Evolutionary conservation across 2,329 filamentous ascomycete species (phyloP).

Genomic region (Rhynchosporium graminicola): DNA sequence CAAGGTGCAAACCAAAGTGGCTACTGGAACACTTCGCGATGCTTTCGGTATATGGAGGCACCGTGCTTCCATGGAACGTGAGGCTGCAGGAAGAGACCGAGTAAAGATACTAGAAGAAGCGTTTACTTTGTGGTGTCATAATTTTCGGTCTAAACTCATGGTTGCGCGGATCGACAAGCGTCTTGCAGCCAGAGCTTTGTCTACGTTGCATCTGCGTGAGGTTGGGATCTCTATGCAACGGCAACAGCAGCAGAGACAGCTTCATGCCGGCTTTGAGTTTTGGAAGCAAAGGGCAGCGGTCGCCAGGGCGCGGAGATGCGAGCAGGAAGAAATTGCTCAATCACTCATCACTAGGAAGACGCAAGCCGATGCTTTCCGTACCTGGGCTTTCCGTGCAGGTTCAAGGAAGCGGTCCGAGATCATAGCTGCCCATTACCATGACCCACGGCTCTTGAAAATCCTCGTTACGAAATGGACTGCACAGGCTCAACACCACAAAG

Average conservation of each 20-base stretch:
- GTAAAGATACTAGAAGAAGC: slow-evolving; percentile 56
- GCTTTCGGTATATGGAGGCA: slow-evolving; percentile 53
- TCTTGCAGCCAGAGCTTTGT: slow-evolving; percentile 55
- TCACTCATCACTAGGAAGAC: slow-evolving; percentile 31
- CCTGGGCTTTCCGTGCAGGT: slow-evolving; percentile 33
- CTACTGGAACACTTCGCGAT: slow-evolving; percentile 48
- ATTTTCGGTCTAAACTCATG: slow-evolving; percentile 54
- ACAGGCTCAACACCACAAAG: slow-evolving; percentile 28
- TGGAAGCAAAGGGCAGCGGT: slow-evolving; percentile 45
- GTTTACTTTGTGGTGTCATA: slow-evolving; percentile 64
- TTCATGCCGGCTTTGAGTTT: slow-evolving; percentile 38
- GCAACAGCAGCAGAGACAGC: slow-evolving; percentile 21
- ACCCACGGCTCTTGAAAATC: slow-evolving; percentile 28
- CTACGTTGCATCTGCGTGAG: slow-evolving; percentile 47
- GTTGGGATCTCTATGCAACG: slow-evolving; percentile 38
- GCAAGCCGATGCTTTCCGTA: slow-evolving; percentile 29
- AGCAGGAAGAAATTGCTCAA: slow-evolving; percentile 33
- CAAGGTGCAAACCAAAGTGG: slow-evolving; percentile 47
- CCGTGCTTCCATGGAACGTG: slow-evolving; percentile 45
- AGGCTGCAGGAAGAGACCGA: slow-evolving; percentile 52
- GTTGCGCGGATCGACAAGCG: slow-evolving; percentile 55
- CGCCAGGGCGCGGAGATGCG: slow-evolving; percentile 31
- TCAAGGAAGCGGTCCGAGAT: slow-evolving; percentile 28
- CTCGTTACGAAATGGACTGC: slow-evolving; percentile 31
- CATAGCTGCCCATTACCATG: slow-evolving; percentile 29